Evolutionary conservation across 2,329 filamentous ascomycete species (phyloP).

Genomic region (Myriosclerotinia duriaeana): DNA sequence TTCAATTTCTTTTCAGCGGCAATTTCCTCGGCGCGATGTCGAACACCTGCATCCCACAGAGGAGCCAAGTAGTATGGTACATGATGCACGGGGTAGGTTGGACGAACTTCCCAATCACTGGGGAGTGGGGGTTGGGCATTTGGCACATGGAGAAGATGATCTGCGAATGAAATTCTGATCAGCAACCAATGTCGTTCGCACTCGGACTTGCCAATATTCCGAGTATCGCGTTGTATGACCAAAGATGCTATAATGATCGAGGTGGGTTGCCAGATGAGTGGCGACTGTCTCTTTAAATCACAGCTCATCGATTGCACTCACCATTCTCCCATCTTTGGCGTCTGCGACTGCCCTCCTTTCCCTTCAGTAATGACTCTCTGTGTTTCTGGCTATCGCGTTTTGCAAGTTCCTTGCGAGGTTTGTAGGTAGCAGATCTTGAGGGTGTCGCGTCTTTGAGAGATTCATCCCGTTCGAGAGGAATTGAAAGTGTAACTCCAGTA

Average conservation of each 20-base stretch:
- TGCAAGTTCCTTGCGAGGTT: constrained; percentile 41
- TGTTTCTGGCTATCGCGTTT: constrained; percentile 60
- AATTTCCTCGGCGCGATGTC: constrained; percentile 52
- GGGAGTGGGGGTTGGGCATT: constrained; percentile 80
- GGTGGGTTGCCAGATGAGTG: neutral
- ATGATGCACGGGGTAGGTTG: constrained; percentile 73
- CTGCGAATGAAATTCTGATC: constrained; percentile 47
- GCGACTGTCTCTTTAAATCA: constrained; percentile 1
- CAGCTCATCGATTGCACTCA: constrained; percentile 45
- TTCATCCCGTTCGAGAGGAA: constrained; percentile 66
- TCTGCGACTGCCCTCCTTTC: constrained; percentile 85
- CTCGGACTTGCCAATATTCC: constrained; percentile 23
- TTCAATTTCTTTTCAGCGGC: constrained; percentile 44
- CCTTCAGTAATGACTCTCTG: constrained; percentile 62
- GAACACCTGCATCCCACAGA: constrained; percentile 71
- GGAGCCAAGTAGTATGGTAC: constrained; percentile 89
- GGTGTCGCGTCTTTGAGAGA: constrained; percentile 30
- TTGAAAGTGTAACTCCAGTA: constrained; percentile 64
- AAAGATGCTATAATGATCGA: constrained; percentile 9
- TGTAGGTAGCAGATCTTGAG: constrained; percentile 39
- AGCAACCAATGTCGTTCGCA: constrained; percentile 15
- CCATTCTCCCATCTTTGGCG: constrained; percentile 94
- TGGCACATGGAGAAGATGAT: constrained; percentile 82
- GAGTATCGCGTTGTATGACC: constrained; percentile 25
- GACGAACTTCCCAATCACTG: constrained; percentile 77